A percentile compares a stretch with the other conserved stretches of the same genome.
Evolutionary conservation across 768 basidiomycete genomes (phyloP).

Genomic region (Coprinellus micaceus): DNA sequence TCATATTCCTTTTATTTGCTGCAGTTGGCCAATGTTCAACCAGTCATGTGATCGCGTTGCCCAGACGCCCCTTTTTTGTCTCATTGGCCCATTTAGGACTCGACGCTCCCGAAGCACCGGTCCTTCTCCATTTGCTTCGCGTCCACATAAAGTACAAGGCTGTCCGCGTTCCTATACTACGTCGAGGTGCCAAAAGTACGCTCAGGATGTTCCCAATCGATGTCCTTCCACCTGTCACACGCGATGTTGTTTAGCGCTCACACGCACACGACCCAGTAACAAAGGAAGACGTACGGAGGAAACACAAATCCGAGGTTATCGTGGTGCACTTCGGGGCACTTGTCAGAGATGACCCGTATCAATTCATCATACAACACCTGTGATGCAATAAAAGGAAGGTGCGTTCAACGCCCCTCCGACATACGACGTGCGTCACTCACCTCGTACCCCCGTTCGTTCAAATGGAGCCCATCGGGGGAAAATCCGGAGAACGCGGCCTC

Average conservation of each 20-base stretch:
- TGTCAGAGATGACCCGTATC: slow-evolving; percentile 48
- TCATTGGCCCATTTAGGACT: slow-evolving; percentile 1
- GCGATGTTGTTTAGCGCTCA: too few species aligned
- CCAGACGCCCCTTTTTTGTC: too few species aligned
- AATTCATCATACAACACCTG: slow-evolving; percentile 68
- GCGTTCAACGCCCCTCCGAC: slow-evolving; percentile 2
- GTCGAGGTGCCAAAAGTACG: slow-evolving; percentile 18
- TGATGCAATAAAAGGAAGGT: too few species aligned
- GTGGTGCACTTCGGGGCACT: slow-evolving; percentile 67
- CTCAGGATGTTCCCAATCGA: slow-evolving; percentile 27
- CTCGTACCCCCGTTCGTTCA: slow-evolving; percentile 70
- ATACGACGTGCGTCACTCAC: slow-evolving; percentile 36
- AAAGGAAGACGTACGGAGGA: slow-evolving; percentile 45
- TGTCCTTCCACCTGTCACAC: slow-evolving; percentile 42
- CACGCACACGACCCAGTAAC: slow-evolving; percentile 5
- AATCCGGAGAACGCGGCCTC: slow-evolving; percentile 50
- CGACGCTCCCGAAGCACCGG: background rate
- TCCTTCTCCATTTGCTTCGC: background rate
- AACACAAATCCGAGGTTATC: slow-evolving; percentile 59
- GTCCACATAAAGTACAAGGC: background rate
- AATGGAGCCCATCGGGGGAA: slow-evolving; percentile 76
- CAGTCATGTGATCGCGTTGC: slow-evolving; percentile 45
- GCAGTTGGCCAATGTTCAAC: slow-evolving; percentile 52
- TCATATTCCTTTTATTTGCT: slow-evolving; percentile 40
- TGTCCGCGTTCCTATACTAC: background rate